Conservation (phyloP, 257 asterid genomes). For the Jaltomata sinuosa region DNA sequence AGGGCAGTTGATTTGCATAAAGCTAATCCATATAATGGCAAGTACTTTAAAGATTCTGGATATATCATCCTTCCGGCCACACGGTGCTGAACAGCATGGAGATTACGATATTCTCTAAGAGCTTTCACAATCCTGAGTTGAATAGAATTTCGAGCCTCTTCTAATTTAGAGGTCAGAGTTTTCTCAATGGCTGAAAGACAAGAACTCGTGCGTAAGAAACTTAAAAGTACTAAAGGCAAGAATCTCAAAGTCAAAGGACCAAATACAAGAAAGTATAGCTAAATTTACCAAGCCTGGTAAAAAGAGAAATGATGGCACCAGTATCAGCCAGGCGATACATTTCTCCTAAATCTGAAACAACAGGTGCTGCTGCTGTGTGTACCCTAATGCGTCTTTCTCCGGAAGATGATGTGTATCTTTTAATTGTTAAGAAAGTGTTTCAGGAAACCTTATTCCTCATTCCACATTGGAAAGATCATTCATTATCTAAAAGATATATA, state of each 20-base stretch:
- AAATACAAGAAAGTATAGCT: background rate
- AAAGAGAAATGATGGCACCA: constrained; percentile 74
- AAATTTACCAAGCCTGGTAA: constrained; percentile 82
- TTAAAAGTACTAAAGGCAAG: background rate
- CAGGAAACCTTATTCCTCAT: background rate
- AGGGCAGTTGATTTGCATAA: constrained; percentile 68
- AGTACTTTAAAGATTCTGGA: constrained; percentile 76
- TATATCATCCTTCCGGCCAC: constrained; percentile 83
- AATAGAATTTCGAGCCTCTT: constrained; percentile 68
- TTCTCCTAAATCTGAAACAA: constrained; percentile 80
- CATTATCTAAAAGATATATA: background rate
- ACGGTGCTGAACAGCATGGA: constrained; percentile 89
- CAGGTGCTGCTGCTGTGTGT: constrained; percentile 97
- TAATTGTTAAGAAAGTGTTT: constrained; percentile 37
- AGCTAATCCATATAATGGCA: constrained; percentile 62
- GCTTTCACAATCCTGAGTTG: constrained; percentile 84
- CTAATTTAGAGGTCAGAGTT: constrained; percentile 78
- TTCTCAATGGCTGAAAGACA: constrained; percentile 82
- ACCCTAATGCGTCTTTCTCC: constrained; percentile 99
- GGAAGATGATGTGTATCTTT: constrained; percentile 91
- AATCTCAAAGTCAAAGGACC: background rate
- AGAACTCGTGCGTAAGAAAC: background rate
- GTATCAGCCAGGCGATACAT: constrained; percentile 95
- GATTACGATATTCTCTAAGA: constrained; percentile 84
- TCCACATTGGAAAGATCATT: background rate